Base-by-base conservation (phyloP, 2,329 filamentous ascomycete species). In the Alternaria sp. region DNA sequence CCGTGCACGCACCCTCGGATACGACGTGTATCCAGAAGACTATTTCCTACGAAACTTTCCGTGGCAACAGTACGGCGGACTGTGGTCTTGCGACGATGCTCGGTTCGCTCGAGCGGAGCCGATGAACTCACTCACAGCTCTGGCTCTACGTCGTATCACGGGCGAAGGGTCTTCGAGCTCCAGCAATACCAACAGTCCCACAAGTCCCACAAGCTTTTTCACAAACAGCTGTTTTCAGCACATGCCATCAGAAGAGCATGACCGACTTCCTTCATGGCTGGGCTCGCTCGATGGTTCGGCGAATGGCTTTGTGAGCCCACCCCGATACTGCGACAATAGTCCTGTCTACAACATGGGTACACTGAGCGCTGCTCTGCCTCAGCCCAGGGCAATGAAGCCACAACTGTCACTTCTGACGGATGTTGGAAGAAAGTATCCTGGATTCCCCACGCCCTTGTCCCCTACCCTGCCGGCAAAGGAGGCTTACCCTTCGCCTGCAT, bases 21-120 rank as follows among this genome's bases (percentile, higher is more conserved):
- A 77, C 63, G 77, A 80, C 40, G 76, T 80, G 19, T 79, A 80
- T 36, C 79, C 79, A 6, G 79, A 80, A 67, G 76, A 80, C 49
- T 65, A 76, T 49, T 81, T 80, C 49, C 68, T 79, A 8, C 69
- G 65, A n/a, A 77, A 69, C 56, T 80, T 81, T 54, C 79, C 79
- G 0, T 81, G 79, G 79, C 74, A 76, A 23, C 71, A 77, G 56
- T 81, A 79, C 62, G 77, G 77, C 11, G 74, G 77, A 30, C 70
- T 81, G 12, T 80, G 78, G 77, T 73, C 75, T 19, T 69, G 76
- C 30, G 76, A 79, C 12, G 77, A 80, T 54, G 75, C 76, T 46
- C 75, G 79, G n/a, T 81, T 81, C 61, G 76, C 79, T 51, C 71
- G 74, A 32, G 67, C 70, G 10, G 69, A 73, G 30, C 65, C 59